Evolutionary conservation across 257 asterid species (phyloP).

Genomic region (Handroanthus guayacan): DNA sequence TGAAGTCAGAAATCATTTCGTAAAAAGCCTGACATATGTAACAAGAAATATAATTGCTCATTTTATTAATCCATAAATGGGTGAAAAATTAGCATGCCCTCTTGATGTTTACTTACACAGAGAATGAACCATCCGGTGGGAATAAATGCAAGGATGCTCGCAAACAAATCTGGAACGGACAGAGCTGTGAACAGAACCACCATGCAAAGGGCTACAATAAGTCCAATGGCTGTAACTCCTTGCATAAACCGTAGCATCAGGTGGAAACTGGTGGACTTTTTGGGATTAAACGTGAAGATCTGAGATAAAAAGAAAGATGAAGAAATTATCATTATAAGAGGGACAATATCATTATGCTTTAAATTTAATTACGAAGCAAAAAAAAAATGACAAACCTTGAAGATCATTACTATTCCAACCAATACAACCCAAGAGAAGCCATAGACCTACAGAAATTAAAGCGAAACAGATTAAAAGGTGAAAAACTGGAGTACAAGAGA

Average conservation of each 20-base stretch:
- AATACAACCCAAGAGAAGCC: slow-evolving; percentile 96
- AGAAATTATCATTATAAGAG: slow-evolving; percentile 16
- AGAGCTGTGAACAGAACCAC: slow-evolving; percentile 71
- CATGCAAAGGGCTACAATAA: slow-evolving; percentile 79
- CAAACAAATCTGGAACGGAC: slow-evolving; percentile 81
- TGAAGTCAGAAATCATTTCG: not conserved
- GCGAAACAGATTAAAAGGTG: slow-evolving; percentile 25
- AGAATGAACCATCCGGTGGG: slow-evolving; percentile 96
- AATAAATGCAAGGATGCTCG: slow-evolving; percentile 93
- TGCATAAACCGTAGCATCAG: slow-evolving; percentile 91
- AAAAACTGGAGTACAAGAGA: not conserved
- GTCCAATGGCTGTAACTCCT: slow-evolving; percentile 86
- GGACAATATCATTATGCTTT: not conserved
- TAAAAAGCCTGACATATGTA: not conserved
- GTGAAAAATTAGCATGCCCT: slow-evolving; percentile 22
- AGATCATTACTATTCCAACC: slow-evolving; percentile 78
- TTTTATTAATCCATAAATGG: not conserved
- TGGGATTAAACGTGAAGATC: slow-evolving; percentile 87
- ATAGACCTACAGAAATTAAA: slow-evolving; percentile 59
- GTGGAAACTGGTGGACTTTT: slow-evolving; percentile 86
- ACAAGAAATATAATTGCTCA: not conserved
- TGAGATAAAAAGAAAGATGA: slow-evolving; percentile 42
- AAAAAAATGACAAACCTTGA: slow-evolving; percentile 65
- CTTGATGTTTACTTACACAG: slow-evolving; percentile 63
- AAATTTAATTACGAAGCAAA: slow-evolving; percentile 16